Percentiles rank a stretch among this genome's conserved stretches.
These are phyloP conservation scores for Xanthoparmelia taractica DNA, from an alignment of 495 filamentous ascomycete genomes.

Conservation along the genomic window DNA sequence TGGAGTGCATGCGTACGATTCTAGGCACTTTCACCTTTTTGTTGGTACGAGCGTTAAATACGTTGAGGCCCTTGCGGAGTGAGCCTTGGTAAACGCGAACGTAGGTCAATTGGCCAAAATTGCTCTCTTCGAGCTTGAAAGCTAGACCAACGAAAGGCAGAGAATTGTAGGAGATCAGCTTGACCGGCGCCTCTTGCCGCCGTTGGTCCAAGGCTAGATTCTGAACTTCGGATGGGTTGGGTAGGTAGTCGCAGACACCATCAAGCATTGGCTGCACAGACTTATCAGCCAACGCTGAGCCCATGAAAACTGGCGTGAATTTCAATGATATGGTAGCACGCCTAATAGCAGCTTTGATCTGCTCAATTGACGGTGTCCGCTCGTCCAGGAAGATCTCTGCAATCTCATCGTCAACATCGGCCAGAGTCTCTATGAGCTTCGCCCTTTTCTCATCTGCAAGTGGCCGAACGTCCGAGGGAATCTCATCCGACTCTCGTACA, in stretches of 20 bases:
- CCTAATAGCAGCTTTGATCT: constrained; percentile 86
- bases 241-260: constrained; percentile 91
- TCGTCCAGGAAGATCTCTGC: constrained; percentile 94
- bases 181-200: constrained; percentile 68
- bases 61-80: constrained; percentile 75
- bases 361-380: constrained; percentile 59
- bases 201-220: constrained; percentile 82
- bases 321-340: constrained; percentile 79
- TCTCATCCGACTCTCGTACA: constrained; percentile 65
- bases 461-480: constrained; percentile 67
- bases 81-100: constrained; percentile 97
- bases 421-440: constrained; percentile 87
- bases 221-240: constrained; percentile 83
- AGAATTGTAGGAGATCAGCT: constrained; percentile 85
- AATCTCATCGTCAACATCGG: constrained; percentile 97
- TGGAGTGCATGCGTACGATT: constrained; percentile 99
- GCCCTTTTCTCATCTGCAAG: constrained; percentile 70
- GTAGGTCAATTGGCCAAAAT: constrained; percentile 97
- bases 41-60: constrained; percentile 87
- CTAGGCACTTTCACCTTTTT: constrained; percentile 96
- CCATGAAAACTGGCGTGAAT: constrained; percentile 95
- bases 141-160: constrained; percentile 92
- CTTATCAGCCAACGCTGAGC: constrained; percentile 90
- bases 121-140: constrained; percentile 99
- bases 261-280: constrained; percentile 95